These are phyloP conservation scores for Chytriomyces sp. DNA, from an alignment of 192 early-diverging fungal species.

Conservation along the genomic window DNA sequence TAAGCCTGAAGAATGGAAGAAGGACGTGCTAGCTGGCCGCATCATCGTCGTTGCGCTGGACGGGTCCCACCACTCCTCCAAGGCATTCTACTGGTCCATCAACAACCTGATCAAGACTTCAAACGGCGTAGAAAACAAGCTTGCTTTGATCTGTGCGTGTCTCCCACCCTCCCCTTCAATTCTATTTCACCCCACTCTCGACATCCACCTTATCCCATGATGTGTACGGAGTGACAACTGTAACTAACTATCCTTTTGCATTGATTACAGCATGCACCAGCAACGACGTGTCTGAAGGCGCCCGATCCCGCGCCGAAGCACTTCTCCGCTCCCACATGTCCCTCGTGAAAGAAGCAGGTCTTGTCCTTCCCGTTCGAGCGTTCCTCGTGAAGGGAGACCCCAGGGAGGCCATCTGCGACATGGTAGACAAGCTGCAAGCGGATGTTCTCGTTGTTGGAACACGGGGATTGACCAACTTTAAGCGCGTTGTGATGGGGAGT, in stretches of 20 bases:
- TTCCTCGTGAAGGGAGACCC: conserved; percentile 56
- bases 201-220: not conserved
- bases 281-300: not conserved
- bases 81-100: conserved; percentile 25
- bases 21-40: conserved; percentile 14
- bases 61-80: not conserved
- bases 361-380: conserved; percentile 22
- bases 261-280: not conserved
- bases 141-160: not conserved
- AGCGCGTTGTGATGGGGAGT: conserved; percentile 14
- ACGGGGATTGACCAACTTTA: conserved; percentile 60
- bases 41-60: conserved; percentile 22
- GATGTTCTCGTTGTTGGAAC: conserved; percentile 64
- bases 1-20: conserved; percentile 28
- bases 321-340: not conserved
- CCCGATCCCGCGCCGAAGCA: not conserved
- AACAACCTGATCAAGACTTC: conserved; percentile 8
- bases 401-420: conserved; percentile 61
- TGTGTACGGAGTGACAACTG: not conserved
- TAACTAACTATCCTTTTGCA: not conserved
- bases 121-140: conserved; percentile 11
- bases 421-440: conserved; percentile 53
- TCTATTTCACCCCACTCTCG: too few relatives aligned
- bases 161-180: too few relatives aligned
- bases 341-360: not conserved